Evolutionary conservation across 345 rosid species (phyloP).

Genomic region (Anastatica hierochuntica): DNA sequence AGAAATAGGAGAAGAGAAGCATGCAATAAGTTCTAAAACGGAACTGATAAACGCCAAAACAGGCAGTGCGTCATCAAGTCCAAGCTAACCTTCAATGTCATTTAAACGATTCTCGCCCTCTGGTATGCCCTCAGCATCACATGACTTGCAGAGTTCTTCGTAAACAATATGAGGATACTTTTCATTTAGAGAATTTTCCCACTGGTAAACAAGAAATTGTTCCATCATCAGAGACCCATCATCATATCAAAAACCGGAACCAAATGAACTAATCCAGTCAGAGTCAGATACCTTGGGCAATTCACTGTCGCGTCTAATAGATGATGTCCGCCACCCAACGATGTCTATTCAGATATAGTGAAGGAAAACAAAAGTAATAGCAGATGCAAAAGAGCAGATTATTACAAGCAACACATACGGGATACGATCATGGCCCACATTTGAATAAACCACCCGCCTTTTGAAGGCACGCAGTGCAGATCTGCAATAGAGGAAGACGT

Average conservation of each 20-base stretch:
- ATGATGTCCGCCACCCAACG: constrained; percentile 98
- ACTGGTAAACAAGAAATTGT: constrained; percentile 32
- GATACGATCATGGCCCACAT: constrained; percentile 89
- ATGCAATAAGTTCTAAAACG: background rate
- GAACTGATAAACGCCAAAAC: background rate
- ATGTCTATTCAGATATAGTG: constrained; percentile 45
- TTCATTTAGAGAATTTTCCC: constrained; percentile 56
- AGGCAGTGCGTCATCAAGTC: background rate
- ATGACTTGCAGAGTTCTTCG: constrained; percentile 81
- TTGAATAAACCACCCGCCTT: constrained; percentile 85
- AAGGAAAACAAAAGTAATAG: constrained; percentile 30
- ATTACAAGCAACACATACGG: constrained; percentile 20
- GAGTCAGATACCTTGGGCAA: constrained; percentile 64
- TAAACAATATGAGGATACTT: constrained; percentile 85
- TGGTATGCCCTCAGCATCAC: constrained; percentile 35
- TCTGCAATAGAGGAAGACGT: constrained; percentile 38
- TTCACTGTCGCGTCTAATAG: constrained; percentile 69
- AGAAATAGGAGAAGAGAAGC: background rate
- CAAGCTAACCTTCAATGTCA: constrained; percentile 69
- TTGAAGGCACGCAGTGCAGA: constrained; percentile 70
- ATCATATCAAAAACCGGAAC: constrained; percentile 8
- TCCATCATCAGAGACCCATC: background rate
- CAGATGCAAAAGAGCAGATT: background rate
- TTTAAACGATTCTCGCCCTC: constrained; percentile 34
- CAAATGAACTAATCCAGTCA: background rate